Percentiles rank a stretch among this genome's conserved stretches.
phyloP scores from a whole-genome alignment of 2,329 filamentous ascomycete species.

The Raffaelea ambrosiae region DNA sequence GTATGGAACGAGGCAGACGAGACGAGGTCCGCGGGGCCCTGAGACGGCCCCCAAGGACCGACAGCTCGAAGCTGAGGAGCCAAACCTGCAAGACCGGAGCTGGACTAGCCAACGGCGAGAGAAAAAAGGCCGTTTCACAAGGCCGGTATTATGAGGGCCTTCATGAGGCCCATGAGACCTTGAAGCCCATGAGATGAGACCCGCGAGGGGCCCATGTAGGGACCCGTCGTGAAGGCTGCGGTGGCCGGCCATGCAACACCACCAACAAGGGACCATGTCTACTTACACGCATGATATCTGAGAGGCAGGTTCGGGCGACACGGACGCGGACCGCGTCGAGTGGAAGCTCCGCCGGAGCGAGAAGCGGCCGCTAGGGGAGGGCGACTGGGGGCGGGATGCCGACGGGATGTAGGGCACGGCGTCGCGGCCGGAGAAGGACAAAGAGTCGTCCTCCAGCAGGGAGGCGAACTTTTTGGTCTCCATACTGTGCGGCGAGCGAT shows the following conservation, averaged over 20 bases:
- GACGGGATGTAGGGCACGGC: neutral
- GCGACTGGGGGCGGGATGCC: slow-evolving; percentile 11
- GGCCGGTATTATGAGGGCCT: too few relatives aligned
- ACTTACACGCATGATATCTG: slow-evolving; percentile 14
- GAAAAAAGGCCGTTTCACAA: too few relatives aligned
- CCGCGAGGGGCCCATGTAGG: too few relatives aligned
- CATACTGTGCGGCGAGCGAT: too few relatives aligned
- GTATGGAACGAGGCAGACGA: neutral
- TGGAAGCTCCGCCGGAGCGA: slow-evolving; percentile 10
- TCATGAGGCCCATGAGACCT: too few relatives aligned
- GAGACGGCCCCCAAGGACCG: too few relatives aligned
- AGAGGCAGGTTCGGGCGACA: slow-evolving; percentile 1
- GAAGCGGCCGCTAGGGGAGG: slow-evolving; percentile 11
- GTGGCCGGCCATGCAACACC: too few relatives aligned
- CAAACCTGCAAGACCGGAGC: too few relatives aligned
- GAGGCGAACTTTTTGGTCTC: slow-evolving; percentile 14
- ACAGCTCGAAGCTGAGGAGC: too few relatives aligned
- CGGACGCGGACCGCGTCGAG: slow-evolving; percentile 7
- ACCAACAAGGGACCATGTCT: too few relatives aligned
- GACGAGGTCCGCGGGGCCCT: neutral
- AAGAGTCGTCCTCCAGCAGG: slow-evolving; percentile 12
- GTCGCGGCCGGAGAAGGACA: slow-evolving; percentile 3
- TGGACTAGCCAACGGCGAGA: neutral
- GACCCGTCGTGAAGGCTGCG: too few relatives aligned
- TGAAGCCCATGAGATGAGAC: too few relatives aligned